Conservation (phyloP, 1,284 basidiomycete genomes). For the Gastroboletus turbinatus region DNA sequence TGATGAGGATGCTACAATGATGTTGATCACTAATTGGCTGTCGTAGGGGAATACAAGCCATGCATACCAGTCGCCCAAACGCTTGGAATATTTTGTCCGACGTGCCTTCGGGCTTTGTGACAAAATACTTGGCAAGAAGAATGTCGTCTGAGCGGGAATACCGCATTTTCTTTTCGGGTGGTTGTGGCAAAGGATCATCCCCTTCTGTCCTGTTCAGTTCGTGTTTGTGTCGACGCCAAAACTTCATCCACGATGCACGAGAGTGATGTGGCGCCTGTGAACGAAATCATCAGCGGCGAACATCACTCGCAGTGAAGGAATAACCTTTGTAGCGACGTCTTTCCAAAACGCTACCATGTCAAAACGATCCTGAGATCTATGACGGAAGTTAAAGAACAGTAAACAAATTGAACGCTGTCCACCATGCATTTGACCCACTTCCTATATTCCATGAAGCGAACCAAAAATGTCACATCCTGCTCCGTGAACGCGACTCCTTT, state of each 20-base stretch:
- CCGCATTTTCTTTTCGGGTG: slow-evolving; percentile 81
- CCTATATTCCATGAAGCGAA: slow-evolving; percentile 71
- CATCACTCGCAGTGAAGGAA: not conserved
- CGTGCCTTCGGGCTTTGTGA: slow-evolving; percentile 68
- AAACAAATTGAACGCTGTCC: slow-evolving; percentile 7
- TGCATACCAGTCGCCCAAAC: slow-evolving; percentile 62
- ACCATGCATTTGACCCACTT: slow-evolving; percentile 43
- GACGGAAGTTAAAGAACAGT: not conserved
- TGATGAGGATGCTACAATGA: slow-evolving; percentile 69
- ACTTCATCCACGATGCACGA: slow-evolving; percentile 87
- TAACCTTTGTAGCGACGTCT: slow-evolving; percentile 72
- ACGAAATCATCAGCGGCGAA: not conserved
- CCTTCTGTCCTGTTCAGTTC: slow-evolving; percentile 62
- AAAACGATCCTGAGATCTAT: slow-evolving; percentile 59
- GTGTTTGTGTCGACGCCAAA: slow-evolving; percentile 80
- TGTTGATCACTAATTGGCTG: not conserved
- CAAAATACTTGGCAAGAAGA: slow-evolving; percentile 70
- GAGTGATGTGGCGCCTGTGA: slow-evolving; percentile 79
- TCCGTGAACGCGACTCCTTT: slow-evolving; percentile 84
- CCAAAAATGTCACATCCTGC: slow-evolving; percentile 72
- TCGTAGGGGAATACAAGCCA: slow-evolving; percentile 1
- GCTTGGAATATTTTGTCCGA: slow-evolving; percentile 78
- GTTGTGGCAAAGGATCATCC: slow-evolving; percentile 67
- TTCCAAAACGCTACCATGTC: slow-evolving; percentile 87
- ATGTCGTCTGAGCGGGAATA: slow-evolving; percentile 76